These are phyloP conservation scores for Paraleonurus japonicus DNA, from an alignment of 257 asterid genomes.

Conservation along the genomic window DNA sequence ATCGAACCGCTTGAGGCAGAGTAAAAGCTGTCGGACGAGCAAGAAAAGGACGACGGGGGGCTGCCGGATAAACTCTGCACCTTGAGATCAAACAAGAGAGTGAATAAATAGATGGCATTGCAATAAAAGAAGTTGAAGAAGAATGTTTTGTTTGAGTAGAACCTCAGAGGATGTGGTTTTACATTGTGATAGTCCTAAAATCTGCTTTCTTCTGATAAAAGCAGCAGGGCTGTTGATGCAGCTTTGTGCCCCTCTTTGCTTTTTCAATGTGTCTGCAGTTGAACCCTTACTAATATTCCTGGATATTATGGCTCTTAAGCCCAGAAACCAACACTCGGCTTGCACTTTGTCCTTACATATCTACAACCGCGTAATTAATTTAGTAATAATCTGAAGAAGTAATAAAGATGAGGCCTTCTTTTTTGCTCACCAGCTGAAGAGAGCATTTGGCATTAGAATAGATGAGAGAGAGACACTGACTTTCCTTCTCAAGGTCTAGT, in stretches of 20 bases:
- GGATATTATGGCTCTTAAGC: conserved; percentile 17
- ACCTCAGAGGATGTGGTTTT: conserved; percentile 20
- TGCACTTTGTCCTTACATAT: conserved; percentile 26
- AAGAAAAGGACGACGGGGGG: conserved; percentile 14
- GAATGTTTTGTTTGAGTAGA: background rate
- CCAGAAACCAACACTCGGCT: conserved; percentile 27
- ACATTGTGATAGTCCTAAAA: conserved; percentile 18
- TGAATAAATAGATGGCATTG: background rate
- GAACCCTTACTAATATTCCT: background rate
- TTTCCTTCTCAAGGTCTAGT: conserved; percentile 21
- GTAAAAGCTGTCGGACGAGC: conserved; percentile 17
- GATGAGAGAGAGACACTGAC: conserved; percentile 28
- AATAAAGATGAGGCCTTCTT: background rate
- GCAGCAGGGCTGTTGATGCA: conserved; percentile 28
- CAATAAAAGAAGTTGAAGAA: background rate
- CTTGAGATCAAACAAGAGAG: conserved; percentile 1
- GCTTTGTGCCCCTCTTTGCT: conserved; percentile 16
- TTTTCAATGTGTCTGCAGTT: background rate
- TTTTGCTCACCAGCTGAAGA: conserved; percentile 23
- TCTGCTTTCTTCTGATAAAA: conserved; percentile 24
- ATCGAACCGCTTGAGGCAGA: conserved; percentile 12
- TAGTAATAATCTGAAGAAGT: background rate
- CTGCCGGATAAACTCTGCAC: conserved; percentile 22
- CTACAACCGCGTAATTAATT: background rate
- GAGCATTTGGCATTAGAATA: conserved; percentile 23